These are phyloP conservation scores for Aspergillus thermomutatus DNA, from an alignment of 2,329 filamentous ascomycete genomes.

Conservation along the genomic window DNA sequence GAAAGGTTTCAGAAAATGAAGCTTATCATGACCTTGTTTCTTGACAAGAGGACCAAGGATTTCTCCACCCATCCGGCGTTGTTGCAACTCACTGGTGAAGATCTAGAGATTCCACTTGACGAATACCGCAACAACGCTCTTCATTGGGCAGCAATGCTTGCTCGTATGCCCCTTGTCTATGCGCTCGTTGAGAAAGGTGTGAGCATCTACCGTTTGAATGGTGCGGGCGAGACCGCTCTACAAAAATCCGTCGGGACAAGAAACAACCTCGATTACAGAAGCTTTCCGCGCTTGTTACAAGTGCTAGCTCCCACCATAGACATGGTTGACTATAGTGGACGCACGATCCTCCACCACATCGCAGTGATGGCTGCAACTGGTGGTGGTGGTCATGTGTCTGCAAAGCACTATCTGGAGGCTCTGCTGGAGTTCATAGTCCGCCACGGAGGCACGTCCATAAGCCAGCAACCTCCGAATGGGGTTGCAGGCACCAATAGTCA, in stretches of 20 bases:
- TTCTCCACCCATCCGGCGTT: conserved; percentile 74
- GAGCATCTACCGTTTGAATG: conserved; percentile 83
- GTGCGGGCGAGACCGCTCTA: conserved; percentile 83
- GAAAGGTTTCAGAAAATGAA: conserved; percentile 77
- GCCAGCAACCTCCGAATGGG: conserved; percentile 43
- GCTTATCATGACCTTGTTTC: conserved; percentile 76
- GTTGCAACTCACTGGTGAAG: conserved; percentile 68
- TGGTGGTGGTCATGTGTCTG: conserved; percentile 76
- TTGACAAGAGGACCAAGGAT: conserved; percentile 68
- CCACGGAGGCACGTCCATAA: conserved; percentile 65
- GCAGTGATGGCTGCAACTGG: conserved; percentile 94
- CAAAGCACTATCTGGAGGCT: conserved; percentile 93
- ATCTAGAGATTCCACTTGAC: conserved; percentile 91
- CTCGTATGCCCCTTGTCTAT: conserved; percentile 76
- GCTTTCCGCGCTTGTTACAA: conserved; percentile 86
- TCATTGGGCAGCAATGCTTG: conserved; percentile 93
- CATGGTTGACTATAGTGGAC: conserved; percentile 79
- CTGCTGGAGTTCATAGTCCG: conserved; percentile 91
- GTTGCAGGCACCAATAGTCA: conserved; percentile 19
- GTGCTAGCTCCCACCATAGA: conserved; percentile 87
- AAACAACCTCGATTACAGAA: conserved; percentile 87
- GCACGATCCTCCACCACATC: conserved; percentile 94
- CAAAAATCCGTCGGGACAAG: conserved; percentile 92
- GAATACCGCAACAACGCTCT: conserved; percentile 79
- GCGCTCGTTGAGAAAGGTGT: conserved; percentile 80